Evolutionary conservation across 1,139 yeast species (phyloP).

Genomic region (Hansenula anomala): DNA sequence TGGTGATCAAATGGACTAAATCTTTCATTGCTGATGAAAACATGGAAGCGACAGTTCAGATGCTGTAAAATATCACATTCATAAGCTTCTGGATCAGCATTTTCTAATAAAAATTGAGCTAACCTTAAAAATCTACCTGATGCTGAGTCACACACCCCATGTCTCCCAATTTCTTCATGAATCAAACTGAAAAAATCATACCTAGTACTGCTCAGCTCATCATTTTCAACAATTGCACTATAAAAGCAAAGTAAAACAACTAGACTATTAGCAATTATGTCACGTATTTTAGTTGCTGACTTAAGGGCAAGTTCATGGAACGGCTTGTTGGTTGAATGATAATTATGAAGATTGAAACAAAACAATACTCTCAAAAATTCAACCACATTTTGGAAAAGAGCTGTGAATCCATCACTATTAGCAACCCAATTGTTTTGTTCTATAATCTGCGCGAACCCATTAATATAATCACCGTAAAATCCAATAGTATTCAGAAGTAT

Average conservation of each 20-base stretch:
- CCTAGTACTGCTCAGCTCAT: background rate
- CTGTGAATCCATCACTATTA: background rate
- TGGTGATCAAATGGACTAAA: constrained; percentile 66
- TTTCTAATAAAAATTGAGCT: constrained; percentile 50
- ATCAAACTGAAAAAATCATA: constrained; percentile 46
- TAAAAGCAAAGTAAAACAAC: constrained; percentile 22
- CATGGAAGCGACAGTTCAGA: constrained; percentile 72
- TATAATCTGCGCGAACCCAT: constrained; percentile 19
- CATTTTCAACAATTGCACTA: background rate
- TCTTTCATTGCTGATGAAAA: constrained; percentile 52
- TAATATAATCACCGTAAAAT: constrained; percentile 40
- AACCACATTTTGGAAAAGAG: constrained; percentile 4
- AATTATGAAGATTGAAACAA: constrained; percentile 17
- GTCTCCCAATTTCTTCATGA: constrained; percentile 70
- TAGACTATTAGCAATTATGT: constrained; percentile 41
- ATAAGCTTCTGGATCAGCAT: constrained; percentile 37
- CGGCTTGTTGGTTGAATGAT: constrained; percentile 13
- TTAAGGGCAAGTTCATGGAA: constrained; percentile 26
- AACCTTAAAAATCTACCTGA: constrained; percentile 59
- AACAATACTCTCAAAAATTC: constrained; percentile 33
- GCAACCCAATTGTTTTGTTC: constrained; percentile 19
- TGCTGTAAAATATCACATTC: constrained; percentile 70
- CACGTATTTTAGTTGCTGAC: constrained; percentile 43
- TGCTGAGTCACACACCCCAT: constrained; percentile 64
- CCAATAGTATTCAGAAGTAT: constrained; percentile 38